Evolutionary conservation across 306 rosid genomes (phyloP).

Genomic region (Lithocarpus polystachyus): DNA sequence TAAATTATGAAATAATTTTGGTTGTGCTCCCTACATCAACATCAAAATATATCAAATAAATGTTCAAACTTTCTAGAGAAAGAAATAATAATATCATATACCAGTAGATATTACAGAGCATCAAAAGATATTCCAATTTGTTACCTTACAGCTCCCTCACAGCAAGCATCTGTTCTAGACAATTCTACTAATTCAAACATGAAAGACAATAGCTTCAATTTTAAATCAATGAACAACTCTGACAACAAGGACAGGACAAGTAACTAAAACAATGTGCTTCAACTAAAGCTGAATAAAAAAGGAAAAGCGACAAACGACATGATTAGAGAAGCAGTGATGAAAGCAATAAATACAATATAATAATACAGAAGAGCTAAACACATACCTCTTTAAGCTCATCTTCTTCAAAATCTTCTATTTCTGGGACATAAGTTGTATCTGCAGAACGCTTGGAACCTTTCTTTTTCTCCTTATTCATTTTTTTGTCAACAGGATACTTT

Average conservation of each 20-base stretch:
- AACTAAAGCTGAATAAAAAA: not conserved
- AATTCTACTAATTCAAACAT: not conserved
- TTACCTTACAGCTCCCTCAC: not conserved
- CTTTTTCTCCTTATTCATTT: conserved; percentile 64
- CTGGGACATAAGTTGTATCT: conserved; percentile 44
- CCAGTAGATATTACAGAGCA: too few relatives aligned
- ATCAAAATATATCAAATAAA: not conserved
- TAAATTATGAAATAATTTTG: too few relatives aligned
- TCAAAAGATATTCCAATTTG: not conserved
- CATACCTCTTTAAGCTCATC: conserved; percentile 70
- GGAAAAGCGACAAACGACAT: not conserved
- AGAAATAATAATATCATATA: too few relatives aligned
- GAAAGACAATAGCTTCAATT: not conserved
- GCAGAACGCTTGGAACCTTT: conserved; percentile 57
- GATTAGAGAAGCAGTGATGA: not conserved
- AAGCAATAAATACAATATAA: not conserved
- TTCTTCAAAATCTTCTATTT: conserved; percentile 75
- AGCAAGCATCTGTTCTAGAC: not conserved
- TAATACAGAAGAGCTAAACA: conserved; percentile 12
- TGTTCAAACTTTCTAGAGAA: not conserved
- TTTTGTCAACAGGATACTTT: conserved; percentile 75
- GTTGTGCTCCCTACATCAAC: not conserved
- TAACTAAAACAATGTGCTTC: not conserved
- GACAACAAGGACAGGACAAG: not conserved
- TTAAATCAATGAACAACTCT: not conserved